Evolutionary conservation across 257 asterid genomes (phyloP), one percentile per base, ranked within the genome.

Genomic region (Solanum rostratum): DNA sequence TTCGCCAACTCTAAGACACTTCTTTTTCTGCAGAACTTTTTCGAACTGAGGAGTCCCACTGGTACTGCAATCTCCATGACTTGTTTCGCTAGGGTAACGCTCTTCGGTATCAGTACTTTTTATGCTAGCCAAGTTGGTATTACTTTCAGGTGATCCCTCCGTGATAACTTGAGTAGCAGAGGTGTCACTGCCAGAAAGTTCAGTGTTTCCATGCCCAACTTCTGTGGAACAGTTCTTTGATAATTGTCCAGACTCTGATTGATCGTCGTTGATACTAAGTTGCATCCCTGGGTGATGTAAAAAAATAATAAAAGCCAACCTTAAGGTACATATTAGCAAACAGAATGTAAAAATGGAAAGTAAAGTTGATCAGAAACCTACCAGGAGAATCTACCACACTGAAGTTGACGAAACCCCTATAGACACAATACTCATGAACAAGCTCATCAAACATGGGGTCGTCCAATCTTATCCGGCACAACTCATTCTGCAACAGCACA

Each of bases 361-460:
- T 50, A 49, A 76, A 46, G 16, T 49, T 49, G 15, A 30, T 27
- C 27, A 74, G 60, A 78, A 55, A 88, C 82, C 84, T 87, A 91
- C 98, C 93, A 69, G 92, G 57, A 83, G 70, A 87, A 39, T 86
- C 85, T 19, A 84, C 79, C 30, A 85, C 84, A 85, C 81, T 86
- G 79, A 92, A 87, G 90, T 91, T 95, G 86, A 94, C 93, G 29
- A 97, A 92, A 55, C 99, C 99, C 92, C 99, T 89, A 84, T 95
- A 97, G 85, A 97, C 85, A 87, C 99, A 97, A 85, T 95, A 95
- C 90, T 97, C 99, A 11, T 80, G 97, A 85, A 97, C 94, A 89
- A 97, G 97, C 87, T 94, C 98, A 88, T 97, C 99, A 87, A 97
- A 92, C 83, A 93, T 74, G 18, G 96, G 87, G 39, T 84, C 87